Evolutionary conservation across 208 protist species (phyloP), one percentile per base, ranked within the genome.

Genomic region (Herpetomonas samuelpessoai): DNA sequence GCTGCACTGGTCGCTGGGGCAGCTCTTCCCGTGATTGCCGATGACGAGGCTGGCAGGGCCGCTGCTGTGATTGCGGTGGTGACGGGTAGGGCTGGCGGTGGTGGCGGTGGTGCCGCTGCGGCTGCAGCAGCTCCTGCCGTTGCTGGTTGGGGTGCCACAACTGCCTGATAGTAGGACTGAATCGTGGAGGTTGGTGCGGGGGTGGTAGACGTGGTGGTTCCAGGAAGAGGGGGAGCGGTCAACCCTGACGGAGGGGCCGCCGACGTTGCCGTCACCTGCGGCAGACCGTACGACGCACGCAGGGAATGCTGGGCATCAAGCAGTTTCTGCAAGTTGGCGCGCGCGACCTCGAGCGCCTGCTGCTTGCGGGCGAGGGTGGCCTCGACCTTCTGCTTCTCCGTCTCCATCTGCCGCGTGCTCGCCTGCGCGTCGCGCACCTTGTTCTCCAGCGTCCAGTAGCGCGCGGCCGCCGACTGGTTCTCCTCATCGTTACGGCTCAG

Each of bases 351-450:
- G 30, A 92, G 45, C 35, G 70, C 65, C 25, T 70, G 55, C 47
- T 64, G 57, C 45, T 78, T 77, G 16, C 54, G 67, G 28, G 52
- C 50, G 28, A 88, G 28, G n/a, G 68, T 57, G 26, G 55, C 27
- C 38, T 88, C 71, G 44, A 92, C 46, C 10, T 28, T 18, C 19
- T 68, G 65, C n/a, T 53, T 51, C 35, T 81, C 69, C 53, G 82
- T 58, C 26, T 78, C 70, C 0, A 75, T 47, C 24, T 59, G 51
- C 19, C 63, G 35, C 25, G 63, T 73, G 22, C 54, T 25, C 65
- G 81, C 74, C 24, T 74, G 72, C 26, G 41, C 45, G 60, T 75
- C 65, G 49, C 65, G 63, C 29, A 81, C 38, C 31, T 71, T 80
- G 9, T 31, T 22, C 50, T 80, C 64, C 57, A 81, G 46, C 29